Evolutionary conservation across 768 basidiomycete species (phyloP).

Genomic region (Roridomyces roridus): DNA sequence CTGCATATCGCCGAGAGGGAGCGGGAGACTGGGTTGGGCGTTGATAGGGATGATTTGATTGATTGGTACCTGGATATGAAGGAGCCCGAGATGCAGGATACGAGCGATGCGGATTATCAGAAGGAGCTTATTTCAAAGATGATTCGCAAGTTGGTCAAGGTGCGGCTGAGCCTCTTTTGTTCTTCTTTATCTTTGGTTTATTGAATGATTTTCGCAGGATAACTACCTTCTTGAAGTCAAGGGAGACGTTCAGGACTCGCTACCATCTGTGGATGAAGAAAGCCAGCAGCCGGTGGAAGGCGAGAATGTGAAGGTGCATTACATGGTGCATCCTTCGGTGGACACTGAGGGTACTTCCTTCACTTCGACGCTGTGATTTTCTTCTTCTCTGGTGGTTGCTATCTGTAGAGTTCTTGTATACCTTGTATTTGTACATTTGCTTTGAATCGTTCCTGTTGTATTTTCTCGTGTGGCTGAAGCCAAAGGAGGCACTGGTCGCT

Average conservation of each 20-base stretch:
- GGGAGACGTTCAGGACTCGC: slow-evolving; percentile 83
- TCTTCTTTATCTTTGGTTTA: not conserved
- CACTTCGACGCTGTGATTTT: slow-evolving; percentile 40
- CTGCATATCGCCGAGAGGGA: slow-evolving; percentile 82
- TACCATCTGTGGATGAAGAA: slow-evolving; percentile 70
- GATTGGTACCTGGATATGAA: slow-evolving; percentile 96
- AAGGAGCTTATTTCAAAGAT: slow-evolving; percentile 91
- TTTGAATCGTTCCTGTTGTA: too few relatives aligned
- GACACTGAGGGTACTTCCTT: slow-evolving; percentile 69
- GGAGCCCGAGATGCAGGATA: slow-evolving; percentile 81
- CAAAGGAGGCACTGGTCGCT: too few relatives aligned
- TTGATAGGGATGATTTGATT: slow-evolving; percentile 90
- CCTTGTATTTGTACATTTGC: slow-evolving; percentile 3
- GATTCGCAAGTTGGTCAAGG: slow-evolving; percentile 90
- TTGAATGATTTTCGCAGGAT: slow-evolving; percentile 55
- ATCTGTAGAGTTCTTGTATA: not conserved
- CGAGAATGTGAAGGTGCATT: slow-evolving; percentile 74
- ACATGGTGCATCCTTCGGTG: slow-evolving; percentile 91
- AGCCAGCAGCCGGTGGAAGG: slow-evolving; percentile 55
- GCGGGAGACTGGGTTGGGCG: slow-evolving; percentile 72
- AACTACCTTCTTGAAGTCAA: slow-evolving; percentile 83
- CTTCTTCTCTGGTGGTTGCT: slow-evolving; percentile 36
- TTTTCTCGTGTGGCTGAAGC: too few relatives aligned
- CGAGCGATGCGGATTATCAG: slow-evolving; percentile 91
- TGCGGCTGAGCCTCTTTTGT: too few relatives aligned